Percentiles rank a stretch among this genome's conserved stretches.
These are phyloP conservation scores for Phoma sp. DNA, from an alignment of 2,329 filamentous ascomycete species.

Conservation along the genomic window DNA sequence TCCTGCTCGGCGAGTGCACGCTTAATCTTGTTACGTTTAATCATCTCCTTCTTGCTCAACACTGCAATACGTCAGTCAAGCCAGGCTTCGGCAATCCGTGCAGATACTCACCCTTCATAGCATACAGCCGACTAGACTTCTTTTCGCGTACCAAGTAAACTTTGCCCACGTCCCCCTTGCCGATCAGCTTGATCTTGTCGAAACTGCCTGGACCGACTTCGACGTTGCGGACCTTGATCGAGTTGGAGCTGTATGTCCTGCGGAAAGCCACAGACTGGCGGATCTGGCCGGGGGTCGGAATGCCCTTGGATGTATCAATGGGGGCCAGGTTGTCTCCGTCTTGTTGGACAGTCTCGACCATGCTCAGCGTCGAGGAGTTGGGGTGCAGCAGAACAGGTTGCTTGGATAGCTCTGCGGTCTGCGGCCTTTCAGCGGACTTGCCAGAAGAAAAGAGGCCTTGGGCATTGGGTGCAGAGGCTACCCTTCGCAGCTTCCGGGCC, in stretches of 20 bases:
- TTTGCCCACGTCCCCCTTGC: slow-evolving; percentile 98
- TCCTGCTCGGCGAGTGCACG: slow-evolving; percentile 96
- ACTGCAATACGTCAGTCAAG: slow-evolving; percentile 62
- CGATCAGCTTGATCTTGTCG: slow-evolving; percentile 99
- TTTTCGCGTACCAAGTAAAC: slow-evolving; percentile 98
- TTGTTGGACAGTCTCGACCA: slow-evolving; percentile 55
- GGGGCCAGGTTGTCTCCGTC: slow-evolving; percentile 39
- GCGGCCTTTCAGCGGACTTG: slow-evolving; percentile 66
- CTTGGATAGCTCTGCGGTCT: slow-evolving; percentile 85
- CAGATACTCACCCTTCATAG: slow-evolving; percentile 87
- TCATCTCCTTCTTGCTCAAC: slow-evolving; percentile 99
- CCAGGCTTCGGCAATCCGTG: not conserved
- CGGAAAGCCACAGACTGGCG: slow-evolving; percentile 76
- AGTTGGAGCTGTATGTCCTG: slow-evolving; percentile 97
- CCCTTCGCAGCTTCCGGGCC: slow-evolving; percentile 87
- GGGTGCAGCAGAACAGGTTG: slow-evolving; percentile 71
- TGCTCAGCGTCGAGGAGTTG: slow-evolving; percentile 58
- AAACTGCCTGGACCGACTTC: slow-evolving; percentile 95
- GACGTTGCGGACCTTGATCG: slow-evolving; percentile 96
- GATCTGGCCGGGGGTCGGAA: slow-evolving; percentile 70
- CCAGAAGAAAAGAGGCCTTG: slow-evolving; percentile 78
- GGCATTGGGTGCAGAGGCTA: slow-evolving; percentile 95
- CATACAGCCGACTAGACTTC: slow-evolving; percentile 93
- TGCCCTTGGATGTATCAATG: slow-evolving; percentile 55
- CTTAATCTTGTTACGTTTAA: slow-evolving; percentile 99